phyloP scores from a whole-genome alignment of 1,139 yeast species.

The Candida sp. region DNA sequence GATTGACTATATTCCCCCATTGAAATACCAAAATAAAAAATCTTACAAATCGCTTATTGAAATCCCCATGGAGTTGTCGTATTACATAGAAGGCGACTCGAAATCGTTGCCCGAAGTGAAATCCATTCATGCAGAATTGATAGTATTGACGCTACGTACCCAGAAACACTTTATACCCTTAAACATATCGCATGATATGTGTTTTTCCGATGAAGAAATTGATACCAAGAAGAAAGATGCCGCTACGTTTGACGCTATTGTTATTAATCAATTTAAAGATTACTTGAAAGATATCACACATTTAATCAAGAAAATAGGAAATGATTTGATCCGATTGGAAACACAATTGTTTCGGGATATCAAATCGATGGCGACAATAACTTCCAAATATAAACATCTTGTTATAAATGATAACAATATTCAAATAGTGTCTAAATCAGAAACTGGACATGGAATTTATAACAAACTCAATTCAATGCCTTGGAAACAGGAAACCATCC shows the following conservation, averaged over 20 bases:
- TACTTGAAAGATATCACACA: conserved; percentile 24
- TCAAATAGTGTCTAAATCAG: conserved; percentile 10
- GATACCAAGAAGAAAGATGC: conserved; percentile 16
- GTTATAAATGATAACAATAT: conserved; percentile 14
- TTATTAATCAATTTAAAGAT: conserved; percentile 27
- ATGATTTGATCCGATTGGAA: conserved; percentile 33
- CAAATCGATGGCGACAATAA: conserved; percentile 32
- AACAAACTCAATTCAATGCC: conserved; percentile 18
- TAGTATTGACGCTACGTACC: conserved; percentile 34
- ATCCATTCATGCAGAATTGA: conserved; percentile 29
- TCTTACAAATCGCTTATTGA: conserved; percentile 16
- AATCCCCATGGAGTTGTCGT: conserved; percentile 35
- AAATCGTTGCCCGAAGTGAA: conserved; percentile 24
- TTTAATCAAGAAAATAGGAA: conserved; percentile 32
- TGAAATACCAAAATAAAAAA: conserved; percentile 14
- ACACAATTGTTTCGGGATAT: conserved; percentile 34
- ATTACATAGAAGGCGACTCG: conserved; percentile 17
- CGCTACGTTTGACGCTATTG: conserved; percentile 30
- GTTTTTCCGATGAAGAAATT: conserved; percentile 25
- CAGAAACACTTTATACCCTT: conserved; percentile 36
- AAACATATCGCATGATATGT: conserved; percentile 41
- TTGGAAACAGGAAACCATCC: conserved; percentile 20
- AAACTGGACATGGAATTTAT: conserved; percentile 17
- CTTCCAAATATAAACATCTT: conserved; percentile 29
- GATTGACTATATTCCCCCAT: conserved; percentile 33